phyloP scores from a whole-genome alignment of 179 eudicot species.

The Spergularia azorica region DNA sequence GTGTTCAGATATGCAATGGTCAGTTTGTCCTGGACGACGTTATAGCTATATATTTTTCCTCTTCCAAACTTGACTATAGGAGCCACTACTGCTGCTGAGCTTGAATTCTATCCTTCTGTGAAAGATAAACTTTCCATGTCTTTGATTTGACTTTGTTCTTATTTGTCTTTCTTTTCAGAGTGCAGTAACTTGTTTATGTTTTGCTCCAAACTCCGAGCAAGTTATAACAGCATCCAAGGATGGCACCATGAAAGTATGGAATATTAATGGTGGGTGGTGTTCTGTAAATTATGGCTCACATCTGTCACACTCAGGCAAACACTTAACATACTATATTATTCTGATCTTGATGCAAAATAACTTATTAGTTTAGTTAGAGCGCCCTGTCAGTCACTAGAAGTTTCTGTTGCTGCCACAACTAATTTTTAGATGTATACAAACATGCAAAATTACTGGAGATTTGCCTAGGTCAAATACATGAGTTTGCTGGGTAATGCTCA shows the following conservation, averaged over 20 bases:
- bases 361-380: background rate
- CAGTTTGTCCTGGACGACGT: no score
- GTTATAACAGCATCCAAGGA: constrained; percentile 96
- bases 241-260: constrained; percentile 92
- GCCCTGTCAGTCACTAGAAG: no score
- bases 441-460: background rate
- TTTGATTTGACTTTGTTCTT: constrained; percentile 5
- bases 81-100: no score
- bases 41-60: no score
- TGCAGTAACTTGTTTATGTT: constrained; percentile 98
- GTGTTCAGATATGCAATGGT: no score
- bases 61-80: no score
- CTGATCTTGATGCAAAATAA: background rate
- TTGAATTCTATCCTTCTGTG: no score
- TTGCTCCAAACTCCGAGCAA: constrained; percentile 83
- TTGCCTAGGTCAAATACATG: background rate
- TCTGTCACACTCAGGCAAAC: background rate
- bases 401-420: no score
- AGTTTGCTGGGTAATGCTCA: constrained; percentile 5
- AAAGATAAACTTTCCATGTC: background rate
- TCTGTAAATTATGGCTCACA: constrained; percentile 12
- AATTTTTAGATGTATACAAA: no score
- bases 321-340: background rate
- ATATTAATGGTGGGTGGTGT: constrained; percentile 79
- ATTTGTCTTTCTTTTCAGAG: constrained; percentile 52